Percentiles rank a stretch among this genome's conserved stretches.
phyloP scores from a whole-genome alignment of 148 eudicot genomes.

The Dysphania ambrosioides region DNA sequence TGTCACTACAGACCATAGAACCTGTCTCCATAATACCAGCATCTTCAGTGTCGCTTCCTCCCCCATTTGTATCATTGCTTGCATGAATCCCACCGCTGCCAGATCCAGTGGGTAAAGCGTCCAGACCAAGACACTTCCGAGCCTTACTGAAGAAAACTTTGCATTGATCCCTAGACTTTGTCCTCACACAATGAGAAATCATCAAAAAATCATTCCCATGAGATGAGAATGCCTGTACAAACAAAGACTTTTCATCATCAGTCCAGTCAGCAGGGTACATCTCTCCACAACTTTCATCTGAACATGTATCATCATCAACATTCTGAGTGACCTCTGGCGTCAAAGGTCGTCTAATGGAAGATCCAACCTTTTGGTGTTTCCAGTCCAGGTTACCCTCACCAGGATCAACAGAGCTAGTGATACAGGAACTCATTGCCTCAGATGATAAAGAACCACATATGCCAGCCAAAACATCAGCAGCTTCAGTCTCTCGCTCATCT shows the following conservation, averaged over 20 bases:
- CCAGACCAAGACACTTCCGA: constrained; percentile 68
- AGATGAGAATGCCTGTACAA: constrained; percentile 63
- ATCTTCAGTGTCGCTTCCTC: constrained; percentile 61
- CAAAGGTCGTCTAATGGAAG: constrained; percentile 40
- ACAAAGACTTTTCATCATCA: constrained; percentile 68
- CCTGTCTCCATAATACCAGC: constrained; percentile 53
- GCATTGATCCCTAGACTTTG: constrained; percentile 71
- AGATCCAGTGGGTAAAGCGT: constrained; percentile 34
- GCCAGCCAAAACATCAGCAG: constrained; percentile 93
- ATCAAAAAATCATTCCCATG: constrained; percentile 70
- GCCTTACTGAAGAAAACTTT: constrained; percentile 77
- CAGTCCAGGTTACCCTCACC: constrained; percentile 48
- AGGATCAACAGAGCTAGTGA: constrained; percentile 71
- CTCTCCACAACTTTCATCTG: constrained; percentile 87
- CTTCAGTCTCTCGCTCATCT: constrained; percentile 69
- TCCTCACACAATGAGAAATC: constrained; percentile 62
- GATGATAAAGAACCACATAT: constrained; percentile 85
- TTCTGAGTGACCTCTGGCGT: constrained; percentile 63
- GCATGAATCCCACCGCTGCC: constrained; percentile 27
- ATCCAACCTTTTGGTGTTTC: constrained; percentile 42
- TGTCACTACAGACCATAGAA: constrained; percentile 47
- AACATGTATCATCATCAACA: constrained; percentile 66
- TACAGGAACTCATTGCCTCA: constrained; percentile 86
- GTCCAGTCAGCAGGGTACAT: constrained; percentile 69
- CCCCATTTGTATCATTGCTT: constrained; percentile 45